Evolutionary conservation across 805 yeast genomes (phyloP).

Genomic region (Geotrichum ghanense): DNA sequence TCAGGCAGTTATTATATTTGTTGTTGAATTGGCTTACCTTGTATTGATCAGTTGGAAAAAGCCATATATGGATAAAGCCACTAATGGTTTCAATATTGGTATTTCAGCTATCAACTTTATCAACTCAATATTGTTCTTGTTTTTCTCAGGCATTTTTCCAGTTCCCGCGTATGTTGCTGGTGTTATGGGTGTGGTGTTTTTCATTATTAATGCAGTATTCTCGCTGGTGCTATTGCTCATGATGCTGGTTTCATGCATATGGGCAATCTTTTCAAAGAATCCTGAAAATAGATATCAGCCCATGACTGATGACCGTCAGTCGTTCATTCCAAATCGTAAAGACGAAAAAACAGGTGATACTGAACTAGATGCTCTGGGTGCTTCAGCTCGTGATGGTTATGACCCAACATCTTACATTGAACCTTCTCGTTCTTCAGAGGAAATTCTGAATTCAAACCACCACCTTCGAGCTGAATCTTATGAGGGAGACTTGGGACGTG

Average conservation of each 20-base stretch:
- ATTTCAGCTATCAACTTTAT: conserved; percentile 69
- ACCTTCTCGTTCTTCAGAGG: neutral
- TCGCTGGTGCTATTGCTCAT: conserved; percentile 72
- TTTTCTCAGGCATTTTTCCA: conserved; percentile 73
- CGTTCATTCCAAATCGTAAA: conserved; percentile 48
- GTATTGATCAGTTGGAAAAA: conserved; percentile 54
- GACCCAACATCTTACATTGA: conserved; percentile 9
- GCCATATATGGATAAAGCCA: conserved; percentile 91
- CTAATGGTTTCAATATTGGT: conserved; percentile 85
- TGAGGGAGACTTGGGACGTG: neutral
- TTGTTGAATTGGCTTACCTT: conserved; percentile 62
- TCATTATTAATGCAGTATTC: conserved; percentile 79
- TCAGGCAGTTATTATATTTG: conserved; percentile 69
- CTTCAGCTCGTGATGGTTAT: conserved; percentile 30
- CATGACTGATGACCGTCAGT: conserved; percentile 90
- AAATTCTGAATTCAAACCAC: neutral
- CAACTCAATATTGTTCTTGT: conserved; percentile 78
- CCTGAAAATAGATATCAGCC: conserved; percentile 96
- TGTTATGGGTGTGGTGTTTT: conserved; percentile 82
- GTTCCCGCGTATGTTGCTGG: conserved; percentile 86
- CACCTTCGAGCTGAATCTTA: neutral
- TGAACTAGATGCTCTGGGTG: conserved; percentile 66
- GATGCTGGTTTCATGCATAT: conserved; percentile 76
- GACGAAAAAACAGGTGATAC: conserved; percentile 22
- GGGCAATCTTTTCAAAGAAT: conserved; percentile 77